phyloP scores from a whole-genome alignment of 768 basidiomycete genomes.

The Lactarius hatsudake region DNA sequence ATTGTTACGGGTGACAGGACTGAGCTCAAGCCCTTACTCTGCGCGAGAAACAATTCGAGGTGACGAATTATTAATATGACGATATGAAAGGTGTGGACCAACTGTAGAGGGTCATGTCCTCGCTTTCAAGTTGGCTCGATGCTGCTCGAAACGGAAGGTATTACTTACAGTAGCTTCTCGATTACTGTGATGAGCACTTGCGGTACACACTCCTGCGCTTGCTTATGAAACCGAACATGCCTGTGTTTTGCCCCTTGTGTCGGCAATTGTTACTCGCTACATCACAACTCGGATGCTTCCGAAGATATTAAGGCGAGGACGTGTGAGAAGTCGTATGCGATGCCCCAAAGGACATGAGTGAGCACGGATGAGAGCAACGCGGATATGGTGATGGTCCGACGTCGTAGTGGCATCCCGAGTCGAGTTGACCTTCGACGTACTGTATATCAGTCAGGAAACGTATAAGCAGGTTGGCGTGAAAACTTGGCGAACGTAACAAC shows the following conservation, averaged over 20 bases:
- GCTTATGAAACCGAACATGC: too few relatives aligned
- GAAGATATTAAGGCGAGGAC: constrained; percentile 30
- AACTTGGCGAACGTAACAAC: constrained; percentile 8
- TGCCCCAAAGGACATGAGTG: constrained; percentile 30
- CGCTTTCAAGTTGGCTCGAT: too few relatives aligned
- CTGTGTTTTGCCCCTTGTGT: too few relatives aligned
- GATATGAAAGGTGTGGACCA: background rate
- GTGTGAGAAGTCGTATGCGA: too few relatives aligned
- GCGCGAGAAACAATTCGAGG: too few relatives aligned
- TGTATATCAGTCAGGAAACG: background rate
- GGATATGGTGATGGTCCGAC: constrained; percentile 29
- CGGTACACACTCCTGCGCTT: too few relatives aligned
- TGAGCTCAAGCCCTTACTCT: too few relatives aligned
- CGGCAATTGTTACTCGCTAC: too few relatives aligned
- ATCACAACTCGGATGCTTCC: constrained; percentile 22
- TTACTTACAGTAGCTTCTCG: too few relatives aligned
- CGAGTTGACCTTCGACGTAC: constrained; percentile 25
- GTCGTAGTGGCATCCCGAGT: constrained; percentile 30
- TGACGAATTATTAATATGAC: background rate
- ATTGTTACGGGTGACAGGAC: too few relatives aligned
- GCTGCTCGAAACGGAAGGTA: too few relatives aligned
- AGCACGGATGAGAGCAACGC: constrained; percentile 23
- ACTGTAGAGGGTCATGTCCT: background rate
- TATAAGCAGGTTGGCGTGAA: background rate
- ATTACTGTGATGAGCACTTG: too few relatives aligned